Evolutionary conservation across 1,284 basidiomycete genomes (phyloP), one percentile per base, ranked within the genome.

Genomic region (Peniophora sp.): DNA sequence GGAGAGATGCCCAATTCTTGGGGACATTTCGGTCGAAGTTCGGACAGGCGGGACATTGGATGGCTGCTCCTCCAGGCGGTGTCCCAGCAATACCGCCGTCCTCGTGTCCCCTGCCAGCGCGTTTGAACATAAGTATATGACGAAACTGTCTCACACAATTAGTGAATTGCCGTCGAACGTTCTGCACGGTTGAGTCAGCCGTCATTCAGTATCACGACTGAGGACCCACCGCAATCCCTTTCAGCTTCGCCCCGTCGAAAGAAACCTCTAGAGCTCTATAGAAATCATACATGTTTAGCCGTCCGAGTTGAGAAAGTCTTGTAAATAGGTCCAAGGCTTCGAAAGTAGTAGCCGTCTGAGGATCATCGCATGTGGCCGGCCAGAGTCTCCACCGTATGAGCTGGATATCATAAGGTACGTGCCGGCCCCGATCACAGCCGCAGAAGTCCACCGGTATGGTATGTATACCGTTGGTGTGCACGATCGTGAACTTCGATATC

Each of bases 21-120:
- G 56, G 54, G 12, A 63, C 37, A 36, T 66, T 66, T 24, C 51
- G 54, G 1, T 54, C 61, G 1, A 56, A 57, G 6, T 63, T 59
- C 8, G 64, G 65, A 48, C 63, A 66, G 1, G 62, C 62, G 1
- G 62, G 58, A 44, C 62, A 66, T 9, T 53, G 43, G 1, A 62
- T 48, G 0, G 58, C 62, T 20, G 57, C 58, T 45, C 56, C 55
- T 0, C 64, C 59, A 3, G 43, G 35, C 1, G 27, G 15, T n/a
- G 56, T 60, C 0, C 5, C 54, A 3, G 1, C 43, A 0, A 57
- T 39, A 0, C 58, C 56, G 2, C 22, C 34, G 5, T 54, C 47
- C 47, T 61, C 57, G 41, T 61, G 59, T 3, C 52, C 58, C 12
- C 60, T 47, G 6, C 62, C 60, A 12, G 52, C 47, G 14, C 56